These are phyloP conservation scores for Fusarium sp. DNA, from an alignment of 2,329 filamentous ascomycete species.

Conservation along the genomic window DNA sequence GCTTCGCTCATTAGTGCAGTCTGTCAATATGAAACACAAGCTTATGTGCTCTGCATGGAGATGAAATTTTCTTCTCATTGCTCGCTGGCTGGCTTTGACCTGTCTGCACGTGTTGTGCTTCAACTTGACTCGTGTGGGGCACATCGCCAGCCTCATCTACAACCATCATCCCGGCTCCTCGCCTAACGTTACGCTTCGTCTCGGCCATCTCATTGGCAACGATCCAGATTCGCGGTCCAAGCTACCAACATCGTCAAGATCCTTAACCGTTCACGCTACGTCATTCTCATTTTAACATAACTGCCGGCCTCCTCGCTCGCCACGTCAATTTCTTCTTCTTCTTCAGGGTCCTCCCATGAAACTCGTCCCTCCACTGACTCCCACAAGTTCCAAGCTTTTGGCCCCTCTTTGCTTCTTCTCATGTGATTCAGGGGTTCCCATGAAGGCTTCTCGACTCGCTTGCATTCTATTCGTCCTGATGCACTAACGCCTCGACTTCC, in stretches of 20 bases:
- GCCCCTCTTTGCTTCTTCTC: constrained; percentile 27
- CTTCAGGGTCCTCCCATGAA: constrained; percentile 47
- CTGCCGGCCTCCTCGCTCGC: constrained; percentile 34
- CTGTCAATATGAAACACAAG: constrained; percentile 34
- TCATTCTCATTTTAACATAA: constrained; percentile 38
- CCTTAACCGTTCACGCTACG: constrained; percentile 30
- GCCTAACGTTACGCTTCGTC: constrained; percentile 23
- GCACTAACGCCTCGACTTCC: constrained; percentile 26
- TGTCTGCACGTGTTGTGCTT: constrained; percentile 26
- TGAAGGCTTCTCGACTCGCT: constrained; percentile 17
- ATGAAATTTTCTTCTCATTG: constrained; percentile 2
- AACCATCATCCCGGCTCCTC: constrained; percentile 46
- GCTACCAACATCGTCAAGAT: constrained; percentile 43
- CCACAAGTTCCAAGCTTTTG: constrained; percentile 40
- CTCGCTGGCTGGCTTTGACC: not conserved
- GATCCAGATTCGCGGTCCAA: constrained; percentile 30
- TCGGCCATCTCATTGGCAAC: constrained; percentile 39
- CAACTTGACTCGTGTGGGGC: constrained; percentile 36
- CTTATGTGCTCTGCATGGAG: constrained; percentile 18
- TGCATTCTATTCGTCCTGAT: constrained; percentile 16
- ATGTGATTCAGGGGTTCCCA: constrained; percentile 22
- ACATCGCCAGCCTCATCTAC: constrained; percentile 44
- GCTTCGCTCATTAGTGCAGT: constrained; percentile 19
- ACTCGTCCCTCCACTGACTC: constrained; percentile 29
- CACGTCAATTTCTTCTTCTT: constrained; percentile 41